Percentiles rank a stretch among this genome's conserved stretches.
These are phyloP conservation scores for Hydnomerulius pinastri DNA, from an alignment of 768 basidiomycete species.

Conservation along the genomic window DNA sequence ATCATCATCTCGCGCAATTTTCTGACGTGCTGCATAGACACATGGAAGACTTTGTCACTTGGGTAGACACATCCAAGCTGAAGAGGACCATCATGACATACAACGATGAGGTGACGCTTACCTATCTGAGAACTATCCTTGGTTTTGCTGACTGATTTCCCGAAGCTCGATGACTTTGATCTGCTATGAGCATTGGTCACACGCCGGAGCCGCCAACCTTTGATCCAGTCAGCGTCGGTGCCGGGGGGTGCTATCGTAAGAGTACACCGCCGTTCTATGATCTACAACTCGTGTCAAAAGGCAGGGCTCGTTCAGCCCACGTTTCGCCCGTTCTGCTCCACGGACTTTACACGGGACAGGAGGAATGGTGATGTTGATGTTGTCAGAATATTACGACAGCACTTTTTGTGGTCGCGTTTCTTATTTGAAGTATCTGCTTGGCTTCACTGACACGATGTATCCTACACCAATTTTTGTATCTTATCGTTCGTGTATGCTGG, in stretches of 20 bases:
- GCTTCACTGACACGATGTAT: neutral
- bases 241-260: neutral
- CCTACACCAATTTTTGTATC: neutral
- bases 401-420: neutral
- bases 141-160: constrained; percentile 17
- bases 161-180: constrained; percentile 92
- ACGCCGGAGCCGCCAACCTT: neutral
- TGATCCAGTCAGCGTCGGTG: neutral
- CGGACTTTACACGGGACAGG: neutral
- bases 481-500: neutral
- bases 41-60: constrained; percentile 99
- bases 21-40: constrained; percentile 50
- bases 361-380: constrained; percentile 7
- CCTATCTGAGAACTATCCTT: neutral
- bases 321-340: neutral
- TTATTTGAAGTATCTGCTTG: neutral
- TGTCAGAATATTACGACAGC: neutral
- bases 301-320: neutral
- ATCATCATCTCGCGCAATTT: constrained; percentile 1
- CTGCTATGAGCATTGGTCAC: constrained; percentile 51
- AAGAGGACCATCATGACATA: constrained; percentile 95
- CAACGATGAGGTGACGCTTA: constrained; percentile 82
- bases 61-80: constrained; percentile 97
- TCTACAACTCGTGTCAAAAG: neutral
- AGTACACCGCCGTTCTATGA: neutral